phyloP scores from a whole-genome alignment of 169 alveolate genomes.

The Haemoproteus tartakovskyi region DNA sequence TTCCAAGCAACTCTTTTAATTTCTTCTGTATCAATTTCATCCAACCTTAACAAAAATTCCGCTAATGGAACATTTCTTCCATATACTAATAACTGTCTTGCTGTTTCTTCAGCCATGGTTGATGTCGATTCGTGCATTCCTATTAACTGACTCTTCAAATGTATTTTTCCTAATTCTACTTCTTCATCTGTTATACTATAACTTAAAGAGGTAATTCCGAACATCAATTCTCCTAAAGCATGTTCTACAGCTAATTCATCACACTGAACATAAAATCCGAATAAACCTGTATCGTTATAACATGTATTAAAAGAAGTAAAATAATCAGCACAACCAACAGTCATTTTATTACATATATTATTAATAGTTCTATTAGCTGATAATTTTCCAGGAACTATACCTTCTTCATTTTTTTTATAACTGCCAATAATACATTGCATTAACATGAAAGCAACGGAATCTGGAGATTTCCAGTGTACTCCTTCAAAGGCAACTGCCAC shows the following conservation, averaged over 20 bases:
- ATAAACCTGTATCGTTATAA: constrained; percentile 92
- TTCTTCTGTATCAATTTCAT: constrained; percentile 83
- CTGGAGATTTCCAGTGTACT: constrained; percentile 92
- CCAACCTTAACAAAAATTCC: constrained; percentile 79
- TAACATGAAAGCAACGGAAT: constrained; percentile 89
- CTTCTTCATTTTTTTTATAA: constrained; percentile 80
- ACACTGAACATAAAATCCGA: constrained; percentile 84
- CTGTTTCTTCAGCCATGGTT: constrained; percentile 83
- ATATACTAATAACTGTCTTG: constrained; percentile 81
- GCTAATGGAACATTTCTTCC: constrained; percentile 81
- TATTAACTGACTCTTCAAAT: constrained; percentile 76
- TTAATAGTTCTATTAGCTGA: constrained; percentile 81
- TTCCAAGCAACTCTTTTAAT: constrained; percentile 86
- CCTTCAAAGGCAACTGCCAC: constrained; percentile 91
- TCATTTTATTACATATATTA: constrained; percentile 80
- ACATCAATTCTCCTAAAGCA: constrained; percentile 82
- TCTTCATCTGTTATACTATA: constrained; percentile 82
- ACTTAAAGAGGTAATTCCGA: constrained; percentile 81
- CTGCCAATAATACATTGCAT: constrained; percentile 93
- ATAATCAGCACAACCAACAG: constrained; percentile 82
- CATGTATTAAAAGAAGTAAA: constrained; percentile 86
- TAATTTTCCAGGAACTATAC: constrained; percentile 80
- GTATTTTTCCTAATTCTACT: constrained; percentile 81
- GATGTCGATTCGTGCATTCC: constrained; percentile 81
- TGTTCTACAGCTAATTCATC: constrained; percentile 86